Conservation (phyloP, 2,329 filamentous ascomycete species). For the Verticillium albo-atrum region DNA sequence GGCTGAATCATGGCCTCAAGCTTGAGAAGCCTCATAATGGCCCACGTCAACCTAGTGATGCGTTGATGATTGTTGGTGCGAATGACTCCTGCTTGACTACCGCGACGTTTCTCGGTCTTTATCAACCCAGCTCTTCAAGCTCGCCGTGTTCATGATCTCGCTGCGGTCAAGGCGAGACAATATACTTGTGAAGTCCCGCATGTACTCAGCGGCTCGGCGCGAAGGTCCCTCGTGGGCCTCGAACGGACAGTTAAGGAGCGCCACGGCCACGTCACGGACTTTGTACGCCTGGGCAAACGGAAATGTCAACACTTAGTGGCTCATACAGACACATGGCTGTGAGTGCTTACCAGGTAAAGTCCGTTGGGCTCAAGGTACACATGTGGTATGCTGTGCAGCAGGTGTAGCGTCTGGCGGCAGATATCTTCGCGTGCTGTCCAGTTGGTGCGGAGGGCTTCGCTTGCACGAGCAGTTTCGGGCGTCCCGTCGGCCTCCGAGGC, state of each 20-base stretch:
- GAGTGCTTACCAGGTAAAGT: conserved; percentile 21
- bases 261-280: conserved; percentile 27
- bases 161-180: conserved; percentile 23
- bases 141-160: conserved; percentile 24
- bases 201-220: conserved; percentile 19
- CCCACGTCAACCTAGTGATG: too few relatives aligned
- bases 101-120: conserved; percentile 8
- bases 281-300: conserved; percentile 21
- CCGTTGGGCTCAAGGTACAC: conserved; percentile 27
- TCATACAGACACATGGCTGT: too few relatives aligned
- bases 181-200: conserved; percentile 21
- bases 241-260: conserved; percentile 27
- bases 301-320: neutral
- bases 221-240: conserved; percentile 17
- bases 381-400: conserved; percentile 26
- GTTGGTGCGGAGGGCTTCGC: conserved; percentile 8
- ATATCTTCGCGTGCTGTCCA: conserved; percentile 30
- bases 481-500: neutral
- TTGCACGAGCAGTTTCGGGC: neutral
- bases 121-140: conserved; percentile 25
- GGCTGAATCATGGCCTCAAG: too few relatives aligned
- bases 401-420: conserved; percentile 28
- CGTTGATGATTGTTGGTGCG: too few relatives aligned
- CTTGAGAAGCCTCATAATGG: too few relatives aligned
- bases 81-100: neutral